A percentile compares a stretch with the other conserved stretches of the same genome.
Conservation (phyloP, 2,329 filamentous ascomycete genomes). For the Verticillium nonalfalfae region DNA sequence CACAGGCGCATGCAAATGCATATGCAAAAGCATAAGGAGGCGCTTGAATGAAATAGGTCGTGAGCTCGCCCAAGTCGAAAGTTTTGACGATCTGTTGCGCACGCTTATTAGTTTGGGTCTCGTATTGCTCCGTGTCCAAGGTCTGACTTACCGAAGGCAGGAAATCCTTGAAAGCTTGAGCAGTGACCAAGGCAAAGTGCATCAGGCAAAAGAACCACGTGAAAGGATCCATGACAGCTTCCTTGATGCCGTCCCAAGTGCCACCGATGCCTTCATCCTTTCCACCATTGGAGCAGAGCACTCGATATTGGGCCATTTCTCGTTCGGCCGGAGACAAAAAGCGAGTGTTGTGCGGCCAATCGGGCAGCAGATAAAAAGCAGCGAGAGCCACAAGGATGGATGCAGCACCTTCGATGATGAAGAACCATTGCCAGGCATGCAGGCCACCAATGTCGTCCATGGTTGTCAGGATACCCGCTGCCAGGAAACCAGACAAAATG, state of each 20-base stretch:
- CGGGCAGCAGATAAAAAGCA: constrained; percentile 29
- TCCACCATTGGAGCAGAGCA: constrained; percentile 27
- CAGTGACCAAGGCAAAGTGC: constrained; percentile 37
- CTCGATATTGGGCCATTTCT: constrained; percentile 27
- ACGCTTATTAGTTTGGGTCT: background rate
- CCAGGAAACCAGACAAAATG: constrained; percentile 35
- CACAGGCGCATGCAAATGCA: constrained; percentile 24
- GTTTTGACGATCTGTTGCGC: constrained; percentile 17
- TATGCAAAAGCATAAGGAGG: constrained; percentile 33
- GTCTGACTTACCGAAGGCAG: constrained; percentile 24
- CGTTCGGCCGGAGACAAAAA: constrained; percentile 33
- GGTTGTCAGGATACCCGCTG: constrained; percentile 34
- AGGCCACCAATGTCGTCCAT: constrained; percentile 31
- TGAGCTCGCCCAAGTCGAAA: constrained; percentile 17
- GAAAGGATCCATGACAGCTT: constrained; percentile 25
- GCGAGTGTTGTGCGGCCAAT: constrained; percentile 27
- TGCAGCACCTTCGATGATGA: constrained; percentile 32
- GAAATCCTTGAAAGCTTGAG: constrained; percentile 32
- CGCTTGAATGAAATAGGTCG: constrained; percentile 30
- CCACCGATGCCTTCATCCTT: constrained; percentile 24
- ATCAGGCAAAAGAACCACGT: constrained; percentile 31
- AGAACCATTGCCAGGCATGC: constrained; percentile 38
- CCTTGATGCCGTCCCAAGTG: constrained; percentile 26
- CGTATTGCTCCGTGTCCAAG: background rate
- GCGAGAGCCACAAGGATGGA: constrained; percentile 24